Conservation (phyloP, 1,139 yeast genomes). For the Nakaseomyces delphensis region DNA sequence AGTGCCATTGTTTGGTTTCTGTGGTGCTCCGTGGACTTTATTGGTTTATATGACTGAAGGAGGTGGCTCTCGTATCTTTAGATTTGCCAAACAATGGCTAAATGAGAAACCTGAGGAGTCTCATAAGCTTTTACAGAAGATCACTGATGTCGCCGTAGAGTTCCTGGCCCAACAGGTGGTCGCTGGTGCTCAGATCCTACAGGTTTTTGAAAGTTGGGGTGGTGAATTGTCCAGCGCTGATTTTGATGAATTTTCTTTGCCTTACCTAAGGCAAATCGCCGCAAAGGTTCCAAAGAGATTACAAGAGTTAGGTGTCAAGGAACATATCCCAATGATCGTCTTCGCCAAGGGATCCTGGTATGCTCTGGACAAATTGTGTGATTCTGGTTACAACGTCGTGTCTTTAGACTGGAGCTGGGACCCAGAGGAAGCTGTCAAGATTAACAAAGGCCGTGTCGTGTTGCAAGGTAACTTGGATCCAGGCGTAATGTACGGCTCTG, state of each 20-base stretch:
- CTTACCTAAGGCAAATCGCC: constrained; percentile 74
- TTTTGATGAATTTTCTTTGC: constrained; percentile 79
- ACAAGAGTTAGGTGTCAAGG: constrained; percentile 58
- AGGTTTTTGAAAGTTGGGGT: constrained; percentile 96
- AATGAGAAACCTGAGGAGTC: constrained; percentile 68
- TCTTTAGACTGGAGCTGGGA: constrained; percentile 88
- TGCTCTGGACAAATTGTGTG: constrained; percentile 78
- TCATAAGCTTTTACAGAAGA: constrained; percentile 62
- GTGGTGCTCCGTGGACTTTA: constrained; percentile 97
- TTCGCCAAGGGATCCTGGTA: constrained; percentile 98
- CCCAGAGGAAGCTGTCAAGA: constrained; percentile 76
- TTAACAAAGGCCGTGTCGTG: constrained; percentile 71
- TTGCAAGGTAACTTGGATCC: constrained; percentile 96
- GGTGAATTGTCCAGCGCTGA: constrained; percentile 91
- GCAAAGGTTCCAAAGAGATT: constrained; percentile 60
- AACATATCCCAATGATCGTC: constrained; percentile 75
- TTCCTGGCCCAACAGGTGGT: constrained; percentile 89
- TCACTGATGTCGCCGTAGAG: constrained; percentile 84
- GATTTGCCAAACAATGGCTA: constrained; percentile 89
- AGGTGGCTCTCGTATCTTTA: constrained; percentile 85
- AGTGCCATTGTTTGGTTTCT: constrained; percentile 89
- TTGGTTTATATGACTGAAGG: constrained; percentile 97
- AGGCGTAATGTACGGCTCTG: constrained; percentile 84
- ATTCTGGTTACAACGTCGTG: constrained; percentile 76
- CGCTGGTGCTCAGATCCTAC: constrained; percentile 97